Conservation (phyloP, 2,329 filamentous ascomycete species). For the Exophiala viscosa region DNA sequence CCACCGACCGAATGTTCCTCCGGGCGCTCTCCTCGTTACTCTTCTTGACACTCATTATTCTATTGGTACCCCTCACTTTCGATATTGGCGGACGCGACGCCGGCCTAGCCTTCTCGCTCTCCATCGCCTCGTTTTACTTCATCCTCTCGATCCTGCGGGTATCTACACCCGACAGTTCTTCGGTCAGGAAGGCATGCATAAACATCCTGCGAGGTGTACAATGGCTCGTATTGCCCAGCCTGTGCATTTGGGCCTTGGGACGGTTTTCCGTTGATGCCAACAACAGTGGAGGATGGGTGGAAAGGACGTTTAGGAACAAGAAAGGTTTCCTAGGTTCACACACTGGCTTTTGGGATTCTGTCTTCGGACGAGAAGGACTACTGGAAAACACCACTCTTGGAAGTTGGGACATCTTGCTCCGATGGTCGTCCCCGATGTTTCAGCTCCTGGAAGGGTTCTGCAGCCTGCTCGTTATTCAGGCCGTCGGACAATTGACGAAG, state of each 20-base stretch:
- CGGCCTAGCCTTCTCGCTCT: constrained; percentile 87
- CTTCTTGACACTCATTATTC: constrained; percentile 87
- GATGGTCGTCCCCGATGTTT: constrained; percentile 90
- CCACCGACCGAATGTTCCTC: constrained; percentile 65
- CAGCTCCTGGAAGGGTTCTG: constrained; percentile 95
- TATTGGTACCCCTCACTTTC: constrained; percentile 94
- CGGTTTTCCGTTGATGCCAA: constrained; percentile 91
- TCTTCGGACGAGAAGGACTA: constrained; percentile 81
- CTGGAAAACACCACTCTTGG: constrained; percentile 77
- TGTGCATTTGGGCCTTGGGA: constrained; percentile 93
- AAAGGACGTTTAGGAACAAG: constrained; percentile 69
- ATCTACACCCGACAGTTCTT: constrained; percentile 72
- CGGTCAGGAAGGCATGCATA: constrained; percentile 68
- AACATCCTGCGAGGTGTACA: constrained; percentile 70
- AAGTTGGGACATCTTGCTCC: constrained; percentile 80
- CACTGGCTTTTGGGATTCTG: constrained; percentile 72
- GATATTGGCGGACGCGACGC: constrained; percentile 95
- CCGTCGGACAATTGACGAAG: constrained; percentile 85
- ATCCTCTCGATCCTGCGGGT: constrained; percentile 77
- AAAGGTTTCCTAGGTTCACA: constrained; percentile 47
- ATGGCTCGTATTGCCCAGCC: constrained; percentile 77
- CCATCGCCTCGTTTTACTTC: constrained; percentile 86
- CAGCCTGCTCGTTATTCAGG: constrained; percentile 91
- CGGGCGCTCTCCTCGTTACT: constrained; percentile 72
- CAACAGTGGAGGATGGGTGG: constrained; percentile 69